Base-by-base conservation (phyloP, 2,329 filamentous ascomycete genomes). In the Sporothrix phasma region DNA sequence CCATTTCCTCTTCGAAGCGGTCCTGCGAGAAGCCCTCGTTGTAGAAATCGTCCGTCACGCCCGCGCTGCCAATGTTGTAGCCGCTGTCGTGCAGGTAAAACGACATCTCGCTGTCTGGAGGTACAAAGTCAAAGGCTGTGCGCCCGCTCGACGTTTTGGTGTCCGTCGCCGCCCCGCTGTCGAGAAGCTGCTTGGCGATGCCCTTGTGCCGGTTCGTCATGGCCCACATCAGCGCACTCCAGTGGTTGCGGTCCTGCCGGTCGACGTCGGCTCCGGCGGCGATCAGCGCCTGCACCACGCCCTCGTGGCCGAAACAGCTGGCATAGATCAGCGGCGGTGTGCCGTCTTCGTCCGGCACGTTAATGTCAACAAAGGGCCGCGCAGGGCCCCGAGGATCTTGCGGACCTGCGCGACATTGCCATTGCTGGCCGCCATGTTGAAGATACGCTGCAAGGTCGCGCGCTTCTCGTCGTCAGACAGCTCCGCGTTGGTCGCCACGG, bases 181-280 rank as follows among this genome's bases (percentile, higher is more conserved):
- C 93, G 39, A 99, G 83, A 17, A 99, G 79, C 11, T 92, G 81
- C 76, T 97, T 97, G 41, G 93, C 92, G 69, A 99, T 99, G 56
- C 87, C 87, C 76, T 97, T 97, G 76, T 99, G 94, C 64, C 92
- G 81, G 75, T 99, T 99, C 64, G 94, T 99, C 90, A 97, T 97
- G 59, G 94, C 93, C 94, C 94, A 99, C 92, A 99, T 99, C 66
- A 99, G 81, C 15, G 94, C 90, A 71, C 90, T 97, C 94, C 94
- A 99, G 72, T 95, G 88, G 73, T 97, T 97, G 67, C 88, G 89
- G 73, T 99, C 94, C 75, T 97, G 93, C 71, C 88, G 88, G 76
- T 99, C 92, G 61, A 97, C 92, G 70, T 91, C 84, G 45, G 88
- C 93, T 26, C 93, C 92, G 10, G 91, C 90, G 65, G 91, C 84